Evolutionary conservation across 1,139 yeast genomes (phyloP).

Genomic region (Candida freyschussii): DNA sequence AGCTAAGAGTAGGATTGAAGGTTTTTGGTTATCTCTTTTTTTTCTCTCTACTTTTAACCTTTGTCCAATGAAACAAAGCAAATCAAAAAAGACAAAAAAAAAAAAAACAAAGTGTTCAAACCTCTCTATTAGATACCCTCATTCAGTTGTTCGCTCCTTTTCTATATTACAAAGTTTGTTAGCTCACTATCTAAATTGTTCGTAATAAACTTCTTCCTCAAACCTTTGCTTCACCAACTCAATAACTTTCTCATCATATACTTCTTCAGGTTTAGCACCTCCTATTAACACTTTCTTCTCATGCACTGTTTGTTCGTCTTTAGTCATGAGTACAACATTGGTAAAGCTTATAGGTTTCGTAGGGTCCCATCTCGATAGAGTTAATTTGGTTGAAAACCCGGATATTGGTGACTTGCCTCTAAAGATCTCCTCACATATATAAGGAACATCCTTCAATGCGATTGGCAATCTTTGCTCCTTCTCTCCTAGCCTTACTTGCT

Average conservation of each 20-base stretch:
- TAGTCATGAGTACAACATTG: slow-evolving; percentile 82
- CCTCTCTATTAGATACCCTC: too few relatives aligned
- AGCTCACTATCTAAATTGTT: slow-evolving; percentile 51
- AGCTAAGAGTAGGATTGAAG: too few relatives aligned
- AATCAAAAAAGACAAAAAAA: too few relatives aligned
- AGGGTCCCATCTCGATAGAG: slow-evolving; percentile 83
- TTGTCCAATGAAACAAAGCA: too few relatives aligned
- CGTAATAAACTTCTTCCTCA: slow-evolving; percentile 68
- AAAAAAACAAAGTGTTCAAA: too few relatives aligned
- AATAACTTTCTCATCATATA: slow-evolving; percentile 59
- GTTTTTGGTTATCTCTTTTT: too few relatives aligned
- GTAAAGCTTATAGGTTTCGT: slow-evolving; percentile 48
- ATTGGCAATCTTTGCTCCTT: slow-evolving; percentile 70
- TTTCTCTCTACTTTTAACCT: too few relatives aligned
- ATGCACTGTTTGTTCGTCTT: slow-evolving; percentile 77
- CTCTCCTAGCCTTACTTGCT: slow-evolving; percentile 70
- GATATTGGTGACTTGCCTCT: slow-evolving; percentile 88
- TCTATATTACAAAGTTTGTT: background rate
- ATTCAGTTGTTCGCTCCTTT: background rate
- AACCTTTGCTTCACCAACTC: slow-evolving; percentile 59
- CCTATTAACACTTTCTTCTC: slow-evolving; percentile 71
- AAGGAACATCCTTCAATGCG: slow-evolving; percentile 67
- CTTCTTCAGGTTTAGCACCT: slow-evolving; percentile 53
- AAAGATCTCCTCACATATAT: slow-evolving; percentile 86
- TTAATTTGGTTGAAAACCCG: slow-evolving; percentile 74